Evolutionary conservation across 768 basidiomycete genomes (phyloP).

Genomic region (Lentinula lateritia): DNA sequence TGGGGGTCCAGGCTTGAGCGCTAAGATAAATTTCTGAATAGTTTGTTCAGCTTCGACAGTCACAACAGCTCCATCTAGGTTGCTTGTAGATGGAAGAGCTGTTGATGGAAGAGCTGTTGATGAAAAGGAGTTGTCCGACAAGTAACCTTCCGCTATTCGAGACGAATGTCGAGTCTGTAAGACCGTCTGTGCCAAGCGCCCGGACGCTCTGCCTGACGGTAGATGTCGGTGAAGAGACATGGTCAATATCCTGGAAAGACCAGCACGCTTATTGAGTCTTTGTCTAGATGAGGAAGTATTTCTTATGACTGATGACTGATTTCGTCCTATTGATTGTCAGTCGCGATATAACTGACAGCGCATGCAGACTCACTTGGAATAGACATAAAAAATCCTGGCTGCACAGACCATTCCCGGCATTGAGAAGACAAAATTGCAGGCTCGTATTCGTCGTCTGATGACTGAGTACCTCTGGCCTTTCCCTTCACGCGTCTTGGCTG

Average conservation of each 20-base stretch:
- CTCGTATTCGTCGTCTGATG: conserved; percentile 20
- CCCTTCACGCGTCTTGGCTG: conserved; percentile 46
- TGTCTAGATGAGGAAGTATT: neutral
- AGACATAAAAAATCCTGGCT: conserved; percentile 37
- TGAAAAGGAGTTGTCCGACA: neutral
- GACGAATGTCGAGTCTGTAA: conserved; percentile 21
- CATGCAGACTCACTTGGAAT: conserved; percentile 36
- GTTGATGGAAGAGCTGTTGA: neutral
- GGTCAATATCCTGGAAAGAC: neutral
- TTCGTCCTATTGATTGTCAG: neutral
- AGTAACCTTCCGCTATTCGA: conserved; percentile 11
- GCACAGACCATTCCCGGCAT: conserved; percentile 43
- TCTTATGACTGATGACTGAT: neutral
- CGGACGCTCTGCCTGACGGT: neutral
- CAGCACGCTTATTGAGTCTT: neutral
- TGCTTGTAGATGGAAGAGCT: neutral
- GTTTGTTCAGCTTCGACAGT: neutral
- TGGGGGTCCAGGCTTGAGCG: conserved; percentile 1
- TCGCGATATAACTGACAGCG: neutral
- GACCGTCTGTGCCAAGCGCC: neutral
- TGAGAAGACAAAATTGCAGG: conserved; percentile 24
- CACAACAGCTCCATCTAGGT: neutral
- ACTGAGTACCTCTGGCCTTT: conserved; percentile 39
- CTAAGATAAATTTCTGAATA: neutral
- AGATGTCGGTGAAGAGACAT: neutral